These are phyloP conservation scores for Bonia amplexicaulis DNA, from an alignment of 176 grass and related monocot species.

Conservation along the genomic window DNA sequence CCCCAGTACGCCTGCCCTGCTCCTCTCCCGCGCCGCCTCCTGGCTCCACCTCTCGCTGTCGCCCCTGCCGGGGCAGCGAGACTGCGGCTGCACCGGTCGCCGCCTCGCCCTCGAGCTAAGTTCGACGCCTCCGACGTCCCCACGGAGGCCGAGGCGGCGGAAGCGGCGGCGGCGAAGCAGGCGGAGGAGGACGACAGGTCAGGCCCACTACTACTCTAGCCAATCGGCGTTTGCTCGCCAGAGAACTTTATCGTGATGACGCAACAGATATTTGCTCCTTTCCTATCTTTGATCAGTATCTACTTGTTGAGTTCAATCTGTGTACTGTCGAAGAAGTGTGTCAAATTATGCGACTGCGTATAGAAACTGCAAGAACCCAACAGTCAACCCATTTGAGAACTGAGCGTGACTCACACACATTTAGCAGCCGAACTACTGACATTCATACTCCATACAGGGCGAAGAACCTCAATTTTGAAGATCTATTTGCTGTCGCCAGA, in stretches of 20 bases:
- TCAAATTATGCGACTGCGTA: neutral
- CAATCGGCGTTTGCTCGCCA: conserved; percentile 82
- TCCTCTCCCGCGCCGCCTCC: neutral
- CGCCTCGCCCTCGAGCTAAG: conserved; percentile 40
- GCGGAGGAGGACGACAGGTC: conserved; percentile 63
- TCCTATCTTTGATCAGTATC: neutral
- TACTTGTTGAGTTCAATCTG: conserved; percentile 2
- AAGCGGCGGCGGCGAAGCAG: neutral
- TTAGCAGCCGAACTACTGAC: neutral
- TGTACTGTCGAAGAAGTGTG: neutral
- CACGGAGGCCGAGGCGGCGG: neutral
- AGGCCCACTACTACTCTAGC: neutral
- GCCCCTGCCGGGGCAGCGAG: neutral
- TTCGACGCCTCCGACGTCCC: conserved; percentile 60
- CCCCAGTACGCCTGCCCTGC: conserved; percentile 12
- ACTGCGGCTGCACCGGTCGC: neutral
- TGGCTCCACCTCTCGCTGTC: neutral
- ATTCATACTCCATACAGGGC: neutral
- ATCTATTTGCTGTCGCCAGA: neutral
- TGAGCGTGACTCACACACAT: neutral
- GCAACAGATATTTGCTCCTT: conserved; percentile 47
- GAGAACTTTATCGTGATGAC: conserved; percentile 69
- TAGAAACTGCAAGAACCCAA: neutral
- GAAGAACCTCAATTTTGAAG: neutral
- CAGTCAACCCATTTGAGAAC: neutral